phyloP scores from a whole-genome alignment of 805 yeast species.

The Brettanomyces custersianus region DNA sequence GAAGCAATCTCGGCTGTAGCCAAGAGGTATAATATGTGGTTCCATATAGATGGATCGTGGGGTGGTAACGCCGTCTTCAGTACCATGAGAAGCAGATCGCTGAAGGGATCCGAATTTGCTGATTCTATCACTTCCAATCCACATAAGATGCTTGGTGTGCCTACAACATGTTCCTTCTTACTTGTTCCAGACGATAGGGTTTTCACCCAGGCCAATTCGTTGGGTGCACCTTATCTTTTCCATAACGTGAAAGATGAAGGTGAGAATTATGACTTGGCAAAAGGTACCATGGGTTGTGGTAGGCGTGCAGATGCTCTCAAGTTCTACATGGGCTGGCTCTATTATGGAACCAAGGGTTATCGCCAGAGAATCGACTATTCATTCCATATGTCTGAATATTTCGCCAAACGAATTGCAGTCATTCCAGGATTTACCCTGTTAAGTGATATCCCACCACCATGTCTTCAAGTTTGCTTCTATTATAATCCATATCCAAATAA shows the following conservation, averaged over 20 bases:
- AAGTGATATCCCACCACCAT: constrained; percentile 54
- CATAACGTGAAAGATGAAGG: constrained; percentile 48
- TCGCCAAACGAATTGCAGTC: constrained; percentile 34
- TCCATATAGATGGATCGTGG: constrained; percentile 87
- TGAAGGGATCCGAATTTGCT: constrained; percentile 57
- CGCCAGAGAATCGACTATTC: constrained; percentile 66
- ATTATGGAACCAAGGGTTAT: constrained; percentile 65
- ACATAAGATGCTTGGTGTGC: constrained; percentile 85
- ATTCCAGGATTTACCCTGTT: constrained; percentile 45
- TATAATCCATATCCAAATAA: constrained; percentile 35
- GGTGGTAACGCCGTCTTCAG: constrained; percentile 80
- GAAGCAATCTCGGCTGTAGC: constrained; percentile 46
- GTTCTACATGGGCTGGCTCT: constrained; percentile 72
- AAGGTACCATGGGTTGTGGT: constrained; percentile 91
- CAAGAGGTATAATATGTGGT: constrained; percentile 51
- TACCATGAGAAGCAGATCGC: constrained; percentile 30
- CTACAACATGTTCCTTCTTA: constrained; percentile 66
- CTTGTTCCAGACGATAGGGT: constrained; percentile 58
- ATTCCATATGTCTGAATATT: constrained; percentile 51
- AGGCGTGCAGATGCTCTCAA: constrained; percentile 77
- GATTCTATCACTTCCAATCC: constrained; percentile 77
- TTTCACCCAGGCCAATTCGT: constrained; percentile 66
- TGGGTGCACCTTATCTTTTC: constrained; percentile 74
- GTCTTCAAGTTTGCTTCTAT: constrained; percentile 79
- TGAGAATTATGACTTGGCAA: constrained; percentile 65